Percentiles rank a stretch among this genome's conserved stretches.
Evolutionary conservation across 2,329 filamentous ascomycete species (phyloP).

Genomic region (Didymella arachidicola): DNA sequence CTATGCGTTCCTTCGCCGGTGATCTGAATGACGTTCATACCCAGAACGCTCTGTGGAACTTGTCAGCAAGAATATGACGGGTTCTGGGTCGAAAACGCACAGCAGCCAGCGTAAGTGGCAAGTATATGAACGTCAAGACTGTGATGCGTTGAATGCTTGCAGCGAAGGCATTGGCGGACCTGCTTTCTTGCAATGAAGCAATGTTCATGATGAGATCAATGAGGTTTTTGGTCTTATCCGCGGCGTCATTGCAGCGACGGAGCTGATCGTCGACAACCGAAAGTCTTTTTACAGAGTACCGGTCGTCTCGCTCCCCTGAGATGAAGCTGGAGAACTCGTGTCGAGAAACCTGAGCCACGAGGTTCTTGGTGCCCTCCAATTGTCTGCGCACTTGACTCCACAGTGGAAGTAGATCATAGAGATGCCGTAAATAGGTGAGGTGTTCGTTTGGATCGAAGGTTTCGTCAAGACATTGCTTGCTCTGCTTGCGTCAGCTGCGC

Average conservation of each 20-base stretch:
- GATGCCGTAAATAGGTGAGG: slow-evolving; percentile 19
- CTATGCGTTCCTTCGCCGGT: slow-evolving; percentile 17
- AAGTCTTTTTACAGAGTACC: slow-evolving; percentile 11
- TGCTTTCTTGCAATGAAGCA: slow-evolving; percentile 25
- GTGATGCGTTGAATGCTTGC: slow-evolving; percentile 22
- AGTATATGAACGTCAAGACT: slow-evolving; percentile 26
- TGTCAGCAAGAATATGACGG: not conserved
- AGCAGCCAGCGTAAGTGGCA: slow-evolving; percentile 26
- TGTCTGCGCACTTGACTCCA: slow-evolving; percentile 22
- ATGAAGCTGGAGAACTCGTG: slow-evolving; percentile 12
- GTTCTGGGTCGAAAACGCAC: not conserved
- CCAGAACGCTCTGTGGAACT: slow-evolving; percentile 19
- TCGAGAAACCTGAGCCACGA: slow-evolving; percentile 17
- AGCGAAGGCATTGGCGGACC: slow-evolving; percentile 22
- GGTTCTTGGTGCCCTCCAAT: slow-evolving; percentile 14
- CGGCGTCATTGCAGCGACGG: slow-evolving; percentile 20
- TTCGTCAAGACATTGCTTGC: slow-evolving; percentile 20
- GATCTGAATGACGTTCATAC: slow-evolving; percentile 27
- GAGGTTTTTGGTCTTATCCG: slow-evolving; percentile 23
- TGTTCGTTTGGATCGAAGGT: slow-evolving; percentile 13
- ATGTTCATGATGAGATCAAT: slow-evolving; percentile 26
- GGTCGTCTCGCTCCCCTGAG: not conserved
- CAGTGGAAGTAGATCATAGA: slow-evolving; percentile 20
- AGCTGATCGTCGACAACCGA: slow-evolving; percentile 23
- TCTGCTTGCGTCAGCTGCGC: slow-evolving; percentile 3